phyloP scores from a whole-genome alignment of 2,329 filamentous ascomycete species.

The Didymella lethalis region DNA sequence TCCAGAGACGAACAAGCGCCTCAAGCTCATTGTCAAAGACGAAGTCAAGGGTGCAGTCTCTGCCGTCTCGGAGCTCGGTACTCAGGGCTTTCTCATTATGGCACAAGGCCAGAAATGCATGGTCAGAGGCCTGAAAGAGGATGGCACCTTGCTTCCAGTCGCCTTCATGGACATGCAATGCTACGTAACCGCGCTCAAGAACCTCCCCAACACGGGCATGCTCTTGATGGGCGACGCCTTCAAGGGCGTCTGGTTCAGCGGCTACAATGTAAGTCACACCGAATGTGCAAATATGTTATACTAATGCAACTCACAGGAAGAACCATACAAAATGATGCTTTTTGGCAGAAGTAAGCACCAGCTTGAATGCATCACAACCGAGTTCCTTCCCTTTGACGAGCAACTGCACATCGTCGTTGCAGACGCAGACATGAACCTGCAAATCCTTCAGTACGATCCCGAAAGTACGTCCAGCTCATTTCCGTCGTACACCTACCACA shows the following conservation, averaged over 20 bases:
- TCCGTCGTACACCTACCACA: not conserved
- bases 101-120: constrained; percentile 97
- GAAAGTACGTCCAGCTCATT: constrained; percentile 70
- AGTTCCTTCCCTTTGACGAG: constrained; percentile 86
- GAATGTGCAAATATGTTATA: not conserved
- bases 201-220: constrained; percentile 82
- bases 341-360: constrained; percentile 85
- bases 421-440: constrained; percentile 85
- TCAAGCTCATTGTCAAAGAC: constrained; percentile 88
- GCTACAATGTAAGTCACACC: constrained; percentile 71
- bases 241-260: constrained; percentile 95
- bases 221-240: constrained; percentile 88
- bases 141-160: constrained; percentile 88
- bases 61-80: constrained; percentile 82
- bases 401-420: constrained; percentile 83
- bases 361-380: constrained; percentile 80
- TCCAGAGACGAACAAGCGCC: constrained; percentile 82
- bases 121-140: constrained; percentile 94
- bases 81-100: constrained; percentile 85
- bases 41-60: constrained; percentile 93
- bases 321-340: constrained; percentile 93
- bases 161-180: constrained; percentile 98
- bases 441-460: constrained; percentile 92
- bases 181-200: constrained; percentile 86
- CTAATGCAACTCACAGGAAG: constrained; percentile 64